These are phyloP conservation scores for Hibiscus trionum DNA, from an alignment of 345 rosid species.

Conservation along the genomic window DNA sequence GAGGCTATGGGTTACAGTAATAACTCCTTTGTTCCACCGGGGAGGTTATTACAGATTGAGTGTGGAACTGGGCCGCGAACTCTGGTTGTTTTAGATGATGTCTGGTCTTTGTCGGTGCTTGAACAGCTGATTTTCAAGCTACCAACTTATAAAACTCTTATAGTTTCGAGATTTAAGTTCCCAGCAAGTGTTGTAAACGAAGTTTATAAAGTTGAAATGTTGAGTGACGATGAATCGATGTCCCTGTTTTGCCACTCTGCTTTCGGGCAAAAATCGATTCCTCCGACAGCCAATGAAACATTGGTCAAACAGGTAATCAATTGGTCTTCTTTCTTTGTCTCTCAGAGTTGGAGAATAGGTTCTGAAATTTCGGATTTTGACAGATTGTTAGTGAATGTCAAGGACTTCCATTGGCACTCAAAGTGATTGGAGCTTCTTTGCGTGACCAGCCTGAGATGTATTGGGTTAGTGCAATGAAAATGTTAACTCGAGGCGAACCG, in stretches of 20 bases:
- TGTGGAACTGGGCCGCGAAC: conserved; percentile 13
- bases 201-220: conserved; percentile 51
- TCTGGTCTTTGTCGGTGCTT: conserved; percentile 55
- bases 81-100: conserved; percentile 80
- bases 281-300: conserved; percentile 35
- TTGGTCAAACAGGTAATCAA: conserved; percentile 57
- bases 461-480: conserved; percentile 59
- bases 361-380: conserved; percentile 5
- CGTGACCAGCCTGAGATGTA: conserved; percentile 50
- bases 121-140: conserved; percentile 41
- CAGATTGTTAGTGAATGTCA: conserved; percentile 75
- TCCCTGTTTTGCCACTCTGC: conserved; percentile 67
- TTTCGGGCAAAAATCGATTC: conserved; percentile 55
- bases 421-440: conserved; percentile 80
- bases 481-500: conserved; percentile 62
- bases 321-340: neutral
- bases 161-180: conserved; percentile 70
- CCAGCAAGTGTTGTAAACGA: conserved; percentile 16
- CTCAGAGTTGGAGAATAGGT: neutral
- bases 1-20: conserved; percentile 18
- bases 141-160: conserved; percentile 59
- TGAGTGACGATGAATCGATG: conserved; percentile 55
- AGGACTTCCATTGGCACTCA: conserved; percentile 93
- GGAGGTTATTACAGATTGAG: conserved; percentile 29
- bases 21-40: conserved; percentile 17